A percentile compares a stretch with the other conserved stretches of the same genome.
Conservation (phyloP, 768 basidiomycete genomes). For the Collybia sp. region DNA sequence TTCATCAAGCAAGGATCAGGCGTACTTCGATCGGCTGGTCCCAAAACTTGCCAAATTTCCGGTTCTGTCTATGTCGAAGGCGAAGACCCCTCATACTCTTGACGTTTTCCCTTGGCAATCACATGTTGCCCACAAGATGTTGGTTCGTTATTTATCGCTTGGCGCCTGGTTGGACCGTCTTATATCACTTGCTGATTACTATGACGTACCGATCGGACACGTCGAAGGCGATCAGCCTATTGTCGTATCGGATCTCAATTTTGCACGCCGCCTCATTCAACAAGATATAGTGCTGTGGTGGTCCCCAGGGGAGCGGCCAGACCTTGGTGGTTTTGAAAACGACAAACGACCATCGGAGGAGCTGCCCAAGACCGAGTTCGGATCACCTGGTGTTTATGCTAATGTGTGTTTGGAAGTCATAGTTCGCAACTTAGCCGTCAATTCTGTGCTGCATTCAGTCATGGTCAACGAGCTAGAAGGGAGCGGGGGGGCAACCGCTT, state of each 20-base stretch:
- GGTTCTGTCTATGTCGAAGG: slow-evolving; percentile 79
- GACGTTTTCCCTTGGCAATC: slow-evolving; percentile 90
- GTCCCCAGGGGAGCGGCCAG: slow-evolving; percentile 85
- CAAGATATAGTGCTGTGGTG: slow-evolving; percentile 97
- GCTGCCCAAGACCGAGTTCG: slow-evolving; percentile 79
- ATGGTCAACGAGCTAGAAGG: slow-evolving; percentile 98
- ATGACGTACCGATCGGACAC: slow-evolving; percentile 91
- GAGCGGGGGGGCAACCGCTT: slow-evolving; percentile 87
- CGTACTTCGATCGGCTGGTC: slow-evolving; percentile 73
- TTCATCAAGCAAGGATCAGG: slow-evolving; percentile 80
- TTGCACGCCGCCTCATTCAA: slow-evolving; percentile 79
- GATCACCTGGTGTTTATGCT: slow-evolving; percentile 79
- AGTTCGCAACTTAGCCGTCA: slow-evolving; percentile 88
- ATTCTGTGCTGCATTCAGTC: slow-evolving; percentile 90
- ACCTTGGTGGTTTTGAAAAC: slow-evolving; percentile 90
- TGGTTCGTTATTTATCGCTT: slow-evolving; percentile 74
- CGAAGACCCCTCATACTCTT: slow-evolving; percentile 66
- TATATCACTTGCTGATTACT: slow-evolving; percentile 80
- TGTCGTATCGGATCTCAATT: slow-evolving; percentile 84
- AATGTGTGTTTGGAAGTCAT: slow-evolving; percentile 91
- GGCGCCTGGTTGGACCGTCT: slow-evolving; percentile 79
- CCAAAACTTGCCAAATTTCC: slow-evolving; percentile 82
- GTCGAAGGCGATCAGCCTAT: slow-evolving; percentile 87
- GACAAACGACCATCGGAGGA: slow-evolving; percentile 78
- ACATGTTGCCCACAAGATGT: slow-evolving; percentile 77